These are phyloP conservation scores for Plantago rigida DNA, from an alignment of 305 asterid genomes.

Conservation along the genomic window DNA sequence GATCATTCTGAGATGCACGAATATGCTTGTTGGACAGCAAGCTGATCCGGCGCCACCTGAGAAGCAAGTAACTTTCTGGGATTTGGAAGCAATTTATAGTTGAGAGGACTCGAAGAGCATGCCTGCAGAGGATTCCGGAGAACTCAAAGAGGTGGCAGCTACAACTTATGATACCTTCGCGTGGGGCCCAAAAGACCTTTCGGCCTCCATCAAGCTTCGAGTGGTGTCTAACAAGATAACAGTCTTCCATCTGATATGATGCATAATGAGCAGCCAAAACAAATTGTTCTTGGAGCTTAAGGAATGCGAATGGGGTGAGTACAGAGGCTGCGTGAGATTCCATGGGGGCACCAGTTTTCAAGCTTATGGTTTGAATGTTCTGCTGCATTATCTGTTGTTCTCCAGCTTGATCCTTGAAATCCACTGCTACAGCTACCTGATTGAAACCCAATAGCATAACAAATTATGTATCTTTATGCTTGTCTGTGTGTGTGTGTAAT, in stretches of 20 bases:
- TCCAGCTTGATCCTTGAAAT: slow-evolving; percentile 85
- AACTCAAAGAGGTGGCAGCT: slow-evolving; percentile 90
- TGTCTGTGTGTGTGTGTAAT: too few species aligned
- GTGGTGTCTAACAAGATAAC: slow-evolving; percentile 80
- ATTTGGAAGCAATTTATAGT: slow-evolving; percentile 90
- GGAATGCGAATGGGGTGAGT: slow-evolving; percentile 84
- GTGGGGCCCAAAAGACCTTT: slow-evolving; percentile 78
- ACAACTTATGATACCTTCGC: slow-evolving; percentile 73
- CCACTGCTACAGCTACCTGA: slow-evolving; percentile 88
- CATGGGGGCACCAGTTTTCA: slow-evolving; percentile 98
- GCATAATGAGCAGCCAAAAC: slow-evolving; percentile 92
- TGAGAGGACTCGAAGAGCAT: slow-evolving; percentile 82
- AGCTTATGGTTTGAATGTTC: slow-evolving; percentile 78
- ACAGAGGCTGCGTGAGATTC: slow-evolving; percentile 93
- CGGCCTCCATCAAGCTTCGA: slow-evolving; percentile 91
- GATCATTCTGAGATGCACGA: slow-evolving; percentile 43
- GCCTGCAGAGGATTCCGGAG: slow-evolving; percentile 86
- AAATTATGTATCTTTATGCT: too few species aligned
- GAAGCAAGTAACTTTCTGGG: slow-evolving; percentile 69
- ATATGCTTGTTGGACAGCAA: slow-evolving; percentile 34
- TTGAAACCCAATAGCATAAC: not conserved
- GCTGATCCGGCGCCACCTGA: slow-evolving; percentile 70
- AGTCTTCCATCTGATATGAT: slow-evolving; percentile 66
- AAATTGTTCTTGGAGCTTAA: slow-evolving; percentile 90
- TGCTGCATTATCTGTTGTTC: slow-evolving; percentile 98